phyloP scores from a whole-genome alignment of 2,329 filamentous ascomycete species.

The Parastagonospora nodorum region DNA sequence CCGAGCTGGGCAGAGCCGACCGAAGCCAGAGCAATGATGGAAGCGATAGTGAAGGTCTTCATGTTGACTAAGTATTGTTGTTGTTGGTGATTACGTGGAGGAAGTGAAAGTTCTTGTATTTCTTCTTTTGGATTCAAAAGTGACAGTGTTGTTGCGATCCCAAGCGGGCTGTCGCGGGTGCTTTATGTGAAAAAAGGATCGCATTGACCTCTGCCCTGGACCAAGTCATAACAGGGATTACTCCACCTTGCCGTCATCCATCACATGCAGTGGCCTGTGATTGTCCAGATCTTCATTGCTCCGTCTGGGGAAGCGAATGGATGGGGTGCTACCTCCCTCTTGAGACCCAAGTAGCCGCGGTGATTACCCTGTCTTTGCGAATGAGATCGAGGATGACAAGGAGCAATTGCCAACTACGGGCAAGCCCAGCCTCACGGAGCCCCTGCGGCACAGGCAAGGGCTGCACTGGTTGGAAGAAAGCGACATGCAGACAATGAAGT shows the following conservation, averaged over 20 bases:
- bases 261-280: conserved; percentile 26
- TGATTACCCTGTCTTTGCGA: conserved; percentile 15
- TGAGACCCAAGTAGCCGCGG: conserved; percentile 8
- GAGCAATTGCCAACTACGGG: conserved; percentile 25
- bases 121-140: conserved; percentile 11
- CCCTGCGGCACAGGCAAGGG: conserved; percentile 8
- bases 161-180: background rate
- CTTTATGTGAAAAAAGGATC: background rate
- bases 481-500: conserved; percentile 4
- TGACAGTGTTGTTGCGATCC: conserved; percentile 16
- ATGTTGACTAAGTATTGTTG: conserved; percentile 35
- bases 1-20: conserved; percentile 54
- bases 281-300: conserved; percentile 18
- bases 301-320: conserved; percentile 17
- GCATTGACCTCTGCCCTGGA: background rate
- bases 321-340: conserved; percentile 13
- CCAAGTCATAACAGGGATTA: conserved; percentile 11
- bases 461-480: conserved; percentile 26
- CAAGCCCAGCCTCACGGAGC: conserved; percentile 6
- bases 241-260: conserved; percentile 18
- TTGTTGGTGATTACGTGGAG: conserved; percentile 8
- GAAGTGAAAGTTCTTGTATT: conserved; percentile 18
- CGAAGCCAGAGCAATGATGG: conserved; percentile 50
- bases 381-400: conserved; percentile 26
- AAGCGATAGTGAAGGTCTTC: conserved; percentile 45